Evolutionary conservation across 768 basidiomycete species (phyloP), one percentile per base, ranked within the genome.

Genomic region (Russula vinacea): DNA sequence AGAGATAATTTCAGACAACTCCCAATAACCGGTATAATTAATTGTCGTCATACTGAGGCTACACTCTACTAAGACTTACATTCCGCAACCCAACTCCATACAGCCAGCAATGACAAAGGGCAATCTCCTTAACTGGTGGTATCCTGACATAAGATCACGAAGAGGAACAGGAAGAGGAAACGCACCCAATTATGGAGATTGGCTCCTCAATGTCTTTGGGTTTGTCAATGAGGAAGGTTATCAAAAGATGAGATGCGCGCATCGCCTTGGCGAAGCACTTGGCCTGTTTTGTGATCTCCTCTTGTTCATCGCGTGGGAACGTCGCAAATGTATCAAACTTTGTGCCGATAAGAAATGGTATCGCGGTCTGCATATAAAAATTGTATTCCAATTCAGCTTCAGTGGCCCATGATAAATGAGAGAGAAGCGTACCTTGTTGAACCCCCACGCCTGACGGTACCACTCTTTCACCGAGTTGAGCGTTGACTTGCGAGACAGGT

Each of bases 191-290:
- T n/a, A n/a, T n/a, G n/a, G n/a, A n/a, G n/a, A n/a, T n/a, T n/a
- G n/a, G n/a, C n/a, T n/a, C n/a, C n/a, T n/a, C n/a, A n/a, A n/a
- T n/a, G n/a, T n/a, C n/a, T n/a, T n/a, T n/a, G n/a, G n/a, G n/a
- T n/a, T n/a, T n/a, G n/a, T n/a, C n/a, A n/a, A n/a, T n/a, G n/a
- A n/a, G n/a, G n/a, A n/a, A n/a, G n/a, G n/a, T n/a, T n/a, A n/a
- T n/a, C 96, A 99, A 78, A 98, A 99, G 75, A 99, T 97, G 65
- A 99, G 78, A n/a, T 19, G 97, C 95, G 75, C 98, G 95, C 97
- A 99, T 99, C 56, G 97, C 97, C 74, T 92, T 89, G 66, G 95
- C 93, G 77, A 99, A 99, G 70, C 96, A 87, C 76, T 97, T 97
- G 50, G 97, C 96, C 92, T 98, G 95, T 78, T 95, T 96, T 50